phyloP scores from a whole-genome alignment of 2,329 filamentous ascomycete species.

The Apiospora koreana region DNA sequence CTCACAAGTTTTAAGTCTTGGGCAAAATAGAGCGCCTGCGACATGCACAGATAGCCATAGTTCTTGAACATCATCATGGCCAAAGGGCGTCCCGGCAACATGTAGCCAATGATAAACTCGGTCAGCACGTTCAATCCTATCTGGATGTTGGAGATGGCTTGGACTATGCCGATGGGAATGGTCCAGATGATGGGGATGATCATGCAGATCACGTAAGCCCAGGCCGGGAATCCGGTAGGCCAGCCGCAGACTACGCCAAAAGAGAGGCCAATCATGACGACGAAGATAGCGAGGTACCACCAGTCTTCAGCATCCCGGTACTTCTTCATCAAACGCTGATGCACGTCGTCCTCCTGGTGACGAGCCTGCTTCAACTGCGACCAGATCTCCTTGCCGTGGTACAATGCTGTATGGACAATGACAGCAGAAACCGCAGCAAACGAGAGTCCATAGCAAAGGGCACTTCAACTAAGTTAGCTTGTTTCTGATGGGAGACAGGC shows the following conservation, averaged over 20 bases:
- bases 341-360: constrained; percentile 51
- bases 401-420: constrained; percentile 38
- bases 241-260: constrained; percentile 50
- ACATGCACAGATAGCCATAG: constrained; percentile 39
- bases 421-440: constrained; percentile 53
- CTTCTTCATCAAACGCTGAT: constrained; percentile 53
- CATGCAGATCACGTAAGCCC: constrained; percentile 59
- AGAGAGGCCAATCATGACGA: constrained; percentile 43
- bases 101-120: constrained; percentile 34
- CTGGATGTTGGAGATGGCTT: constrained; percentile 63
- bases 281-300: constrained; percentile 49
- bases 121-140: constrained; percentile 57
- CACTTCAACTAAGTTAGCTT: constrained; percentile 7
- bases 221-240: constrained; percentile 59
- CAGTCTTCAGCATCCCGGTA: constrained; percentile 54
- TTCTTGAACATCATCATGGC: constrained; percentile 36
- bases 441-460: constrained; percentile 49
- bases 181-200: constrained; percentile 59
- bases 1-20: constrained; percentile 30
- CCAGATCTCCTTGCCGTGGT: constrained; percentile 44
- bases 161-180: constrained; percentile 62
- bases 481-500: neutral
- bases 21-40: constrained; percentile 29
- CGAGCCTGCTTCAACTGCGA: constrained; percentile 46
- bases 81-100: constrained; percentile 31